Evolutionary conservation across 2,329 filamentous ascomycete species (phyloP), one percentile per base, ranked within the genome.

Genomic region (Xylariales sp.): DNA sequence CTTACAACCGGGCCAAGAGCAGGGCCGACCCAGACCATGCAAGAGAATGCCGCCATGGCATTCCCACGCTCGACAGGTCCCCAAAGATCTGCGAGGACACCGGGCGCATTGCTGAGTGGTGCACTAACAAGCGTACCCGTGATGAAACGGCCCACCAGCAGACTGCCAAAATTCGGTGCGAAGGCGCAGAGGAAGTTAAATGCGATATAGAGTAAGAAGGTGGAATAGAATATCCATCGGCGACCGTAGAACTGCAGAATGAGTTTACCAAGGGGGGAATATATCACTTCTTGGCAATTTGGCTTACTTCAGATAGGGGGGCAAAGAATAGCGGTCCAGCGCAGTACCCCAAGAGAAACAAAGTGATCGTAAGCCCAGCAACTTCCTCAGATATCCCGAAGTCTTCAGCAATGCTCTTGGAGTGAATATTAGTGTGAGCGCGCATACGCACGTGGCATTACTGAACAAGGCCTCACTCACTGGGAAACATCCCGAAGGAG

Each of bases 281-380:
- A 5, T 4, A 5, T 15, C 9, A 25, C 11, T 5, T 22, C 10
- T 11, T 29, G 16, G 3, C 11, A n/a, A 14, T n/a, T 31, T 12
- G 5, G 21, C 38, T 40, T 16, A 40, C 38, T 20, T 80, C 77
- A 27, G 68, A 74, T 15, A 79, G 51, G 0, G 76, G 78, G 1
- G 76, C 77, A 50, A 77, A 81, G 3, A 79, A 36, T 3, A 82
- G 60, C 0, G 78, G 78, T 0, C 79, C 79, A 2, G 73, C 68
- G 46, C 72, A 74, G 55, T 81, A 82, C 2, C 71, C 75, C 4
- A 78, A 61, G 19, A 79, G 60, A 49, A 78, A 80, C 8, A 78
- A 53, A 0, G 73, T 74, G 31, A 76, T 71, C 1, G 72, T 71
- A 7, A 79, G 60, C 2, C 65, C 66, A 0, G 70, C 69, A 3